Evolutionary conservation across 202 grass and related monocot species (phyloP), one percentile per base, ranked within the genome.

Genomic region (Panicum virgatum): DNA sequence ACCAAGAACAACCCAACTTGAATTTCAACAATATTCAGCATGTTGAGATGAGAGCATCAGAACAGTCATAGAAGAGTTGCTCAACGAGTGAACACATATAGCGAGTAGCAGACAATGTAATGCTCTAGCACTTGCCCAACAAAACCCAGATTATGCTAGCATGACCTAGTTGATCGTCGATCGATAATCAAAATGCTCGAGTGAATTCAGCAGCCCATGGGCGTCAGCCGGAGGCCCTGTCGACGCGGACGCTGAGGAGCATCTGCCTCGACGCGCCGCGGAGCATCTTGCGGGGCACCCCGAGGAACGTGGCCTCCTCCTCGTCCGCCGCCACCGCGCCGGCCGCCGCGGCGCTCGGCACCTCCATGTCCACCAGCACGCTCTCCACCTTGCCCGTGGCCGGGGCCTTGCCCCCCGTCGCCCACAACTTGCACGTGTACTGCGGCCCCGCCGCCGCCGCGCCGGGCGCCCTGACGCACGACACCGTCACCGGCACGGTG

Each of bases 351-450:
- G 34, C 34, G n/a, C 68, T 57, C 11, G 36, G 40, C 74, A 29
- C 50, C 22, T 39, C 13, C 13, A 50, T 71, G 68, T 50, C 44
- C 68, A 71, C 14, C 44, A 48, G 7, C 44, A 71, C 68, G 68
- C 23, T 48, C 43, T 71, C 43, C 68, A 48, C 15, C 44, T 48
- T 48, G 25, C 68, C 43, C 26, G 43, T 30, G 13, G 44, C 43
- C 14, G 68, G 43, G 43, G 7, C 43, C 43, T 16, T 30, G 67
- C 5, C 3, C 43, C 68, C 68, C 2, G 12, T 43, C n/a, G 30
- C 30, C 68, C 68, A 65, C 60, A 83, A 13, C 48, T 44, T 57
- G 19, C 26, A 47, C 62, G 20, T 34, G 62, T 45, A 83, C 15
- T 29, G 71, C 26, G 47, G 61, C 18, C 46, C 60, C 15, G 20